Evolutionary conservation across 2,329 filamentous ascomycete genomes (phyloP), one percentile per base, ranked within the genome.

Genomic region (Colletotrichum phormii): DNA sequence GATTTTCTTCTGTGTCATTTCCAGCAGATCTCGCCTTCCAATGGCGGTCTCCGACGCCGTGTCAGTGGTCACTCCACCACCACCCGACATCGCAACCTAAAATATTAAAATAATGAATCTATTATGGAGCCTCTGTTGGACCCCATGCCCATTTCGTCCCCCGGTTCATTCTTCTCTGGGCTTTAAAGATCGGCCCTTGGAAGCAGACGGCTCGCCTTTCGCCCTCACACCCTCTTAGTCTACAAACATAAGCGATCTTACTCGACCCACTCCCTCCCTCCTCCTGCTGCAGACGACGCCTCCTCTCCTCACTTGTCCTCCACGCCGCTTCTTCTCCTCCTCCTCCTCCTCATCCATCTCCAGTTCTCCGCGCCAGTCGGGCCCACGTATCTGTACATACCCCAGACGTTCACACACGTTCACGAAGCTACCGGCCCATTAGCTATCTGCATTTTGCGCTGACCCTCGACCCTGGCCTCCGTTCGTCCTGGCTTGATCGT

Each of bases 191-290:
- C 71, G 71, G 66, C 71, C 66, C 66, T 71, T 71, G 66, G 29
- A 13, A 31, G 54, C 60, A 65, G 33, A 54, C 59, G 58, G 57
- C 68, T 60, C 33, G 59, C 54, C 67, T 33, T 35, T 22, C 42
- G 12, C 24, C 26, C 46, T 59, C 18, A 49, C 59, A 58, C 18
- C 49, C 51, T 54, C 18, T 54, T 64, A 29, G 70, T 61, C 66
- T 55, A 55, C 55, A 42, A 8, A 46, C 22, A 26, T 46, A 58
- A 53, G 33, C 53, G 62, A 46, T 29, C 54, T 70, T 60, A 64
- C 60, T 72, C 67, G 66, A 53, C 67, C 66, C 71, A 72, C 66
- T 72, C 71, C 70, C 66, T 72, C 71, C 70, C 70, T 67, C 66
- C 64, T 69, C 49, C 57, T 67, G 54, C 70, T 64, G 59, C 59